Evolutionary conservation across 228 moss, liverwort and hornwort species (phyloP).

Genomic region (Sphagnum magellanicum): DNA sequence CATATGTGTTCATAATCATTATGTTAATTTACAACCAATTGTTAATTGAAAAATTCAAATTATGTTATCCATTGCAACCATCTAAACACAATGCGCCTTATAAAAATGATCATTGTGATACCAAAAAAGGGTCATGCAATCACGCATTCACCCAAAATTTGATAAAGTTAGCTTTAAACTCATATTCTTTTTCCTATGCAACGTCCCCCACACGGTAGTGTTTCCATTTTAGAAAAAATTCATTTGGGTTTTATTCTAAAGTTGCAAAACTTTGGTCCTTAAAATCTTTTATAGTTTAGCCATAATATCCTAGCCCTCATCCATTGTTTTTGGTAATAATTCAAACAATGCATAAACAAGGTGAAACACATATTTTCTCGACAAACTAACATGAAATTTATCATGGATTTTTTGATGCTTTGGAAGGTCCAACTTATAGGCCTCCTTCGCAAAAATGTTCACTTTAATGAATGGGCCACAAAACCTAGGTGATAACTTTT

Average conservation of each 20-base stretch:
- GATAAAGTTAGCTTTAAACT: neutral
- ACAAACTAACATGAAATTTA: neutral
- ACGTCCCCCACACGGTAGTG: neutral
- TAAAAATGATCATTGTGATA: no score
- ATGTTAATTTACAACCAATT: no score
- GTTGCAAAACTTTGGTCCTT: neutral
- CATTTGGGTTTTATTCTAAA: neutral
- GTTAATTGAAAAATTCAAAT: no score
- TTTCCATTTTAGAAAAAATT: conserved; percentile 1
- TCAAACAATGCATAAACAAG: neutral
- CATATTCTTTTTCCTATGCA: neutral
- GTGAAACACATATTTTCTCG: neutral
- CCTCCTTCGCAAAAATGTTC: neutral
- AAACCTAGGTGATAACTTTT: neutral
- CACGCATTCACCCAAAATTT: no score
- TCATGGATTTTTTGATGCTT: neutral
- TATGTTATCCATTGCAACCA: no score
- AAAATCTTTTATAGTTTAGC: neutral
- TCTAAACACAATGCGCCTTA: no score
- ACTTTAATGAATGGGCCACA: neutral
- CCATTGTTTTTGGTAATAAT: neutral
- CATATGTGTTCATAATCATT: no score
- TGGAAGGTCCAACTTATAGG: neutral
- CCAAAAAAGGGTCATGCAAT: no score
- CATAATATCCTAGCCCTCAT: neutral